Evolutionary conservation across 1,284 basidiomycete species (phyloP), one percentile per base, ranked within the genome.

Genomic region (Ceratobasidium sp.): DNA sequence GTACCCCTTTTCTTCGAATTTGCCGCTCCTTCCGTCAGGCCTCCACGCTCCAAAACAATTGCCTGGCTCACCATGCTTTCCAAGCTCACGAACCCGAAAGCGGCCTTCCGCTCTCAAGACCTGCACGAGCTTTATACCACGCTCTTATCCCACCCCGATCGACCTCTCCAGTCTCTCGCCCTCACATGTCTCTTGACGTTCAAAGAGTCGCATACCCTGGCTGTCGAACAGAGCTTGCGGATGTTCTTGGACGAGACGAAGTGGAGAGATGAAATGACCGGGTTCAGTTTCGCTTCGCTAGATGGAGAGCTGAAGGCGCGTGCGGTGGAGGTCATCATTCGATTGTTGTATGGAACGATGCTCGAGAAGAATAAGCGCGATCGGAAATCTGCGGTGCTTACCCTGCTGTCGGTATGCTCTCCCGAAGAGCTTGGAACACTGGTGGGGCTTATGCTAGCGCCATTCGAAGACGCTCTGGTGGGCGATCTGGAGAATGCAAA

Each of bases 11-110:
- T 97, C 82, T 84, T 98, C 14, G 83, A 85, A 13, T 82, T 91
- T 35, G 83, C 82, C 49, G 82, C 81, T 80, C 80, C 81, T 0
- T 77, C 82, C n/a, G 81, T 21, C 28, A 85, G 82, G 72, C 81
- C 89, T 13, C 82, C 87, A 4, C 84, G 86, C 69, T 81, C 84
- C n/a, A 89, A 87, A 77, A 86, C 95, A 32, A 84, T 81, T 21
- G 84, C 87, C 1, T 98, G 94, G 90, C 88, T 99, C 30, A 88
- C 88, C 41, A 85, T 99, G 1, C 93, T 98, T 79, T 87, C 92
- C 72, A 96, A 95, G 80, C 94, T 99, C 80, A 84, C 84, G 77
- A 98, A 98, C 79, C 96, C 96, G 11, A 96, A 95, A 81, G 93
- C 94, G 0, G 84, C 98, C 0, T 88, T 89, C 78, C 86, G 88